Evolutionary conservation across 2,329 filamentous ascomycete genomes (phyloP), one percentile per base, ranked within the genome.

Genomic region (Botryosphaeria dothidea): DNA sequence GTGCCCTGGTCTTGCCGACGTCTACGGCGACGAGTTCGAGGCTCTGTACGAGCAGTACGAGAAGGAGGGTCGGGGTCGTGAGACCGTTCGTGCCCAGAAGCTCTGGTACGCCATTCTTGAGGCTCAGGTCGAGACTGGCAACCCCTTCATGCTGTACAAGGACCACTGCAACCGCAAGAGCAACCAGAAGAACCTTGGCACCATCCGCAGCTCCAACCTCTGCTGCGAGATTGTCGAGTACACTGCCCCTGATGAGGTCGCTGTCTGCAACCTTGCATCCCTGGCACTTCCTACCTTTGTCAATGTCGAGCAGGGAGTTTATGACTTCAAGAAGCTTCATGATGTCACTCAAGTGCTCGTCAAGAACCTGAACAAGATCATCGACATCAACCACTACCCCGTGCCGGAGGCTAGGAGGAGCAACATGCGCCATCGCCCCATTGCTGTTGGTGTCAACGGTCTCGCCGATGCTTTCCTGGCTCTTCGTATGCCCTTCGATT

Each of bases 81-180:
- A 91, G 83, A 97, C 92, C 21, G 84, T 99, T 75, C 95, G 96
- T 81, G 95, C 95, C 25, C 95, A 99, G 85, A 99, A 99, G 86
- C 90, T 99, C 66, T 99, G 95, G 95, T 98, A 98, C 78, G 93
- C 94, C 70, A 97, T 99, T 70, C 87, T 99, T 54, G 95, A 99
- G 83, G 92, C 95, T 57, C 95, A 99, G 84, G 98, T 94, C 36
- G 95, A 99, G 88, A 99, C 95, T 51, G 95, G 95, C 72, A 98
- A 96, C 81, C 95, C 95, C 56, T 99, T 97, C 83, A 99, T 99
- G 92, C 89, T 98, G 67, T 99, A 99, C 89, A 99, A 99, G 86
- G 95, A 99, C 81, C 87, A 90, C 75, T 94, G 91, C 88, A 99
- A 99, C 88, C 89, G 89, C 79, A 99, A 99, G 90, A 97, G 93